Conservation (phyloP, 306 rosid species). For the Ceratonia siliqua region DNA sequence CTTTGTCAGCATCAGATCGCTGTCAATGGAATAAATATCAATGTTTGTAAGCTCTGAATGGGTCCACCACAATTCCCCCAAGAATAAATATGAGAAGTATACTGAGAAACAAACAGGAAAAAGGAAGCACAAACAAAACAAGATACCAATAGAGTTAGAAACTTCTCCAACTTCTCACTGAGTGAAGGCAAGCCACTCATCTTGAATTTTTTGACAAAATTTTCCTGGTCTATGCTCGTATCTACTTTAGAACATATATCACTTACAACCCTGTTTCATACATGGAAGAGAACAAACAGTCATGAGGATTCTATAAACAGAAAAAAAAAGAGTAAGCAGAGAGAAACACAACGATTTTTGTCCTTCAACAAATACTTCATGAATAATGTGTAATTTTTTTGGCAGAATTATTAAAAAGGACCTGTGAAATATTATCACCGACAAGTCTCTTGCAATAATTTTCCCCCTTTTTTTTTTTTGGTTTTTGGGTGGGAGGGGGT, state of each 20-base stretch:
- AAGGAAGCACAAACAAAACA: slow-evolving; percentile 18
- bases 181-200: slow-evolving; percentile 82
- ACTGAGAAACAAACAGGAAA: not conserved
- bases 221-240: slow-evolving; percentile 27
- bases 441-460: not conserved
- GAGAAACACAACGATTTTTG: not conserved
- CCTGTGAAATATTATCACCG: not conserved
- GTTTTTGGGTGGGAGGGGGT: too few relatives aligned
- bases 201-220: slow-evolving; percentile 63
- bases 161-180: slow-evolving; percentile 83
- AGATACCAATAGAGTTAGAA: slow-evolving; percentile 71
- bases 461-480: not conserved
- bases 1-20: slow-evolving; percentile 49
- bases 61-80: not conserved
- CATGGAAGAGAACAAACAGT: slow-evolving; percentile 32
- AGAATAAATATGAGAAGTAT: slow-evolving; percentile 16
- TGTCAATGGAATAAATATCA: slow-evolving; percentile 43
- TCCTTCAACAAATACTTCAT: not conserved
- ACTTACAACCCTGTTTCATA: slow-evolving; percentile 53
- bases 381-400: not conserved
- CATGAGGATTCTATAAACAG: slow-evolving; percentile 10
- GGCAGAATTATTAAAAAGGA: not conserved
- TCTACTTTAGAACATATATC: slow-evolving; percentile 51
- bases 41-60: slow-evolving; percentile 29
- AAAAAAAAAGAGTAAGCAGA: slow-evolving; percentile 25